Conservation (phyloP, 352 stramenopile species). For the Pythium angustatum region DNA sequence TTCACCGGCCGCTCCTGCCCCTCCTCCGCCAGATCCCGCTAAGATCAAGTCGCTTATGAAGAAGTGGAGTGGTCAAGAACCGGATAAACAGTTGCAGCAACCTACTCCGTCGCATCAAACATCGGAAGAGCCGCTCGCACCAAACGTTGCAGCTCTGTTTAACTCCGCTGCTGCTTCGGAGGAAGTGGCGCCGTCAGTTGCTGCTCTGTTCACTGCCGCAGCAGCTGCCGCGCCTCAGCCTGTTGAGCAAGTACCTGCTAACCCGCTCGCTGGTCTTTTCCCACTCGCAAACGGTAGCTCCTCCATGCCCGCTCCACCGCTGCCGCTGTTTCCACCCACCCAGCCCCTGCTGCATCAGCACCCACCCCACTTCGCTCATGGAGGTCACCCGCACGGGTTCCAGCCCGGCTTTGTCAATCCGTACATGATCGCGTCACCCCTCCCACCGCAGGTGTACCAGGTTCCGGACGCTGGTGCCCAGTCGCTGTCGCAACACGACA, state of each 20-base stretch:
- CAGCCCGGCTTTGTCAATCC: conserved; percentile 31
- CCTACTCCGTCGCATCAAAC: not conserved
- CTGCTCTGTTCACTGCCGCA: conserved; percentile 44
- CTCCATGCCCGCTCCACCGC: conserved; percentile 5
- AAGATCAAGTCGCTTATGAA: conserved; percentile 67
- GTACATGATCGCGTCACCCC: conserved; percentile 17
- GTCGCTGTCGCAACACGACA: conserved; percentile 9
- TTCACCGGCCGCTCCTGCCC: conserved; percentile 21
- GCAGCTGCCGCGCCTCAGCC: conserved; percentile 17
- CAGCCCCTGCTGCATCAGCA: conserved; percentile 13
- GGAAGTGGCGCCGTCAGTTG: conserved; percentile 42
- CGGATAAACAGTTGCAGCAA: conserved; percentile 12
- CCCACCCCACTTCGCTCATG: conserved; percentile 12
- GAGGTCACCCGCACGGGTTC: conserved; percentile 20
- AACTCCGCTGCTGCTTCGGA: conserved; percentile 32
- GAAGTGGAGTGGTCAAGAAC: conserved; percentile 56
- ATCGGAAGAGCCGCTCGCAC: conserved; percentile 30
- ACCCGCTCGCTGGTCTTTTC: conserved; percentile 39
- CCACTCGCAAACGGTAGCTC: conserved; percentile 39
- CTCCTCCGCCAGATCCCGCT: conserved; percentile 40
- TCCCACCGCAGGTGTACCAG: conserved; percentile 33
- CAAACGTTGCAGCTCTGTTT: conserved; percentile 50
- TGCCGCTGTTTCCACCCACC: conserved; percentile 12
- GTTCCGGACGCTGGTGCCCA: conserved; percentile 9
- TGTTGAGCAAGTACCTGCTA: conserved; percentile 11